Percentiles rank a stretch among this genome's conserved stretches.
Conservation (phyloP, 2,329 filamentous ascomycete genomes). For the Cladosporium sp. region DNA sequence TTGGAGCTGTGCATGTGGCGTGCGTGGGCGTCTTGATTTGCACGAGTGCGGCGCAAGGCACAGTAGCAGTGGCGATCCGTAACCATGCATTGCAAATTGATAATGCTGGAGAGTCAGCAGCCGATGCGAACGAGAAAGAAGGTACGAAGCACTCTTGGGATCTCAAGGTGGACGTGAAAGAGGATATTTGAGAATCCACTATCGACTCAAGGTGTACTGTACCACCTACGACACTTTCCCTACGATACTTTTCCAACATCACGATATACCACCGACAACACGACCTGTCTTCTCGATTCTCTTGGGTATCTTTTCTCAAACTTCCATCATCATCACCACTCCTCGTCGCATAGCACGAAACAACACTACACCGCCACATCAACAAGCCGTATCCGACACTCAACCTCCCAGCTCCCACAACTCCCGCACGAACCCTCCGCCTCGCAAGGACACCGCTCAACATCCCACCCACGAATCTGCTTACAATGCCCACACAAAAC, state of each 20-base stretch:
- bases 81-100: slow-evolving; percentile 2
- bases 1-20: slow-evolving; percentile 8
- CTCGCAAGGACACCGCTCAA: slow-evolving; percentile 7
- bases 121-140: not conserved
- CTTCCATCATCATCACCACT: too few species aligned
- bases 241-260: not conserved
- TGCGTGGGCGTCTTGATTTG: slow-evolving; percentile 5
- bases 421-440: not conserved
- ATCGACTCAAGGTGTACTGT: too few species aligned
- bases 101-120: not conserved
- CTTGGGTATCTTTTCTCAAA: not conserved
- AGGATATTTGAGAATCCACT: not conserved
- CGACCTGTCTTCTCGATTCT: not conserved
- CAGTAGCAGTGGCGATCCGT: slow-evolving; percentile 4
- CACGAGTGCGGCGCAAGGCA: slow-evolving; percentile 11
- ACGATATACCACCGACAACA: not conserved
- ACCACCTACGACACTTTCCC: not conserved
- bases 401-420: slow-evolving; percentile 10
- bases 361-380: not conserved
- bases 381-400: slow-evolving; percentile 7
- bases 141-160: not conserved
- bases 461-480: slow-evolving; percentile 9
- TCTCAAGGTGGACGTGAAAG: not conserved
- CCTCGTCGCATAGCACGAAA: too few species aligned
- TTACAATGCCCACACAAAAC: slow-evolving; percentile 9